These are phyloP conservation scores for Adansonia grandidieri DNA, from an alignment of 441 rosid species.

Conservation along the genomic window DNA sequence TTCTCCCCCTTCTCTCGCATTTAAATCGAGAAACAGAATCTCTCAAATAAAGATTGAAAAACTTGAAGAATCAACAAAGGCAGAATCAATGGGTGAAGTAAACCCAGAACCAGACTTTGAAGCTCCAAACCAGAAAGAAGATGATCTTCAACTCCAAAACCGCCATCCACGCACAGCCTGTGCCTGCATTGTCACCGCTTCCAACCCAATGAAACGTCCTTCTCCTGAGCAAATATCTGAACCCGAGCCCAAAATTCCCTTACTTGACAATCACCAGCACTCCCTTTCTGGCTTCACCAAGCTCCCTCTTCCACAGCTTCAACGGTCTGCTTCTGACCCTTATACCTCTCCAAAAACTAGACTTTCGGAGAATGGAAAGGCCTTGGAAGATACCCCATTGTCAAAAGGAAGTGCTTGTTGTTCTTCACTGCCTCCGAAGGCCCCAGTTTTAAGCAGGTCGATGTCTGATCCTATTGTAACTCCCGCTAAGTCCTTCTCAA, in stretches of 20 bases:
- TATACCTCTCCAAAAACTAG: constrained; percentile 18
- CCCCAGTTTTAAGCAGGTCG: constrained; percentile 29
- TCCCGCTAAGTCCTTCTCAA: constrained; percentile 25
- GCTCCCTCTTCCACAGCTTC: constrained; percentile 37
- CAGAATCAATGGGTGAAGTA: constrained; percentile 13
- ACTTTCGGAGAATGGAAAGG: constrained; percentile 19
- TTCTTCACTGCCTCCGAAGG: constrained; percentile 38
- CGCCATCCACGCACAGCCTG: constrained; percentile 29
- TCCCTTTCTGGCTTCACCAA: constrained; percentile 42
- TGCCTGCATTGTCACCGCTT: constrained; percentile 26
- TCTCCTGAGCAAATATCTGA: constrained; percentile 26
- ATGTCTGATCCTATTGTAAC: constrained; percentile 38
- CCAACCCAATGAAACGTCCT: constrained; percentile 34
- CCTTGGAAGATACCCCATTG: constrained; percentile 6
- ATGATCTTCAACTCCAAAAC: constrained; percentile 4
- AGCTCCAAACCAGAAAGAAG: neutral
- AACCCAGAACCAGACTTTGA: constrained; percentile 12
- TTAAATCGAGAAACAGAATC: neutral
- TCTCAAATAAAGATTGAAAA: constrained; percentile 14
- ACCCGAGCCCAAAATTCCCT: constrained; percentile 32
- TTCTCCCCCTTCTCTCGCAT: neutral
- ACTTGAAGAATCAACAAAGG: neutral
- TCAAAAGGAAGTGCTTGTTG: constrained; percentile 29
- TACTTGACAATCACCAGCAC: constrained; percentile 21
- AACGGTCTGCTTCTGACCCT: constrained; percentile 32